These are phyloP conservation scores for Neospora caninum DNA, from an alignment of 169 alveolate genomes.

Conservation along the genomic window DNA sequence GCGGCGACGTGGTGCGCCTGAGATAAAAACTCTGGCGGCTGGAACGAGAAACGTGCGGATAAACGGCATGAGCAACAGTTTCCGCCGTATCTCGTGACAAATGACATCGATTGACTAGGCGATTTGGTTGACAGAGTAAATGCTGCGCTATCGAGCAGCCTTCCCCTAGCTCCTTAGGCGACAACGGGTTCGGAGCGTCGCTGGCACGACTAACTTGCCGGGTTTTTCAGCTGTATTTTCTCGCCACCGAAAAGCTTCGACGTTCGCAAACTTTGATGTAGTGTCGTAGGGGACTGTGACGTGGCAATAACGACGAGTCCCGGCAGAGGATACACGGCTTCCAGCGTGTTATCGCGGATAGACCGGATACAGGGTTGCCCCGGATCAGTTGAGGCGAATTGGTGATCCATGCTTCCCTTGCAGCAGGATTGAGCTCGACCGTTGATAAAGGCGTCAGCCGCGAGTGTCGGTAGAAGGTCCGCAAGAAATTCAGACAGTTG, in stretches of 20 bases:
- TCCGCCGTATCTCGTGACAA: too few relatives aligned
- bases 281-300: not conserved
- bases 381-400: too few relatives aligned
- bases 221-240: not conserved
- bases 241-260: conserved; percentile 22
- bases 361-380: not conserved
- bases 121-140: too few relatives aligned
- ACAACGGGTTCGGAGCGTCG: too few relatives aligned
- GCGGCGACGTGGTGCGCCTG: too few relatives aligned
- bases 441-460: not conserved
- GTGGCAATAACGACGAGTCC: conserved; percentile 6
- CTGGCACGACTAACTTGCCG: not conserved
- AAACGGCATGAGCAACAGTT: too few relatives aligned
- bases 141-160: too few relatives aligned
- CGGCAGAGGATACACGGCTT: not conserved
- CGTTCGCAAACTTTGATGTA: not conserved
- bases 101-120: too few relatives aligned
- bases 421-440: not conserved
- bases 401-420: not conserved
- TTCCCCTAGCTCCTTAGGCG: too few relatives aligned
- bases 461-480: conserved; percentile 1
- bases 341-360: not conserved
- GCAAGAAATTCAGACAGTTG: conserved; percentile 19
- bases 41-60: too few relatives aligned
- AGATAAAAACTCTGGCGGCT: too few relatives aligned